phyloP scores from a whole-genome alignment of 2,329 filamentous ascomycete genomes.

The Venturia carpophila region DNA sequence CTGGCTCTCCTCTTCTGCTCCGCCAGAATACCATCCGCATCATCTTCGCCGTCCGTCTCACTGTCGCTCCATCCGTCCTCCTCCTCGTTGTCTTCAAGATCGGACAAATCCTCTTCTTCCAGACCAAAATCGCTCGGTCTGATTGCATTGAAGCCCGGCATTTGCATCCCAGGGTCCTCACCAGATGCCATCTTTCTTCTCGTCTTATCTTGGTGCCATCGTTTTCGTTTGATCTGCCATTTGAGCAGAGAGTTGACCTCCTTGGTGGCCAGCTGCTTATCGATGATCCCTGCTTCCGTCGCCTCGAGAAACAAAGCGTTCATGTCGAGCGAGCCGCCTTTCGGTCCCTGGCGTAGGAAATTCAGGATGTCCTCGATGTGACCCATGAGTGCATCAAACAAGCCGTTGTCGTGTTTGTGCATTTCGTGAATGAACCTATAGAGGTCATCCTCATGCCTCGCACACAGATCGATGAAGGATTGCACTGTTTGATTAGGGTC shows the following conservation, averaged over 20 bases:
- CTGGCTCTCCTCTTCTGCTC: constrained; percentile 72
- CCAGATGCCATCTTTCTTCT: constrained; percentile 88
- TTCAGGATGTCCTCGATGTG: constrained; percentile 96
- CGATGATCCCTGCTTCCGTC: constrained; percentile 56
- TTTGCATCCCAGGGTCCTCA: constrained; percentile 33
- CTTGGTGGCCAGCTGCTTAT: constrained; percentile 61
- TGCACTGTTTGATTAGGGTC: constrained; percentile 98
- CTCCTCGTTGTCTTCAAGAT: constrained; percentile 66
- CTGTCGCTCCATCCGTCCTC: constrained; percentile 63
- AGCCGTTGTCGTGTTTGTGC: constrained; percentile 89
- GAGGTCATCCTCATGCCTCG: constrained; percentile 90
- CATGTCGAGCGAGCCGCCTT: constrained; percentile 75
- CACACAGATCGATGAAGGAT: constrained; percentile 93
- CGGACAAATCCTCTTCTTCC: constrained; percentile 73
- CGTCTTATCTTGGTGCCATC: constrained; percentile 97
- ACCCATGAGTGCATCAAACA: constrained; percentile 92
- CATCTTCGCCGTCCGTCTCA: constrained; percentile 43
- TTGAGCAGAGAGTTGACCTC: constrained; percentile 83
- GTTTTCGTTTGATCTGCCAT: constrained; percentile 93
- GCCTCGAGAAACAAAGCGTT: constrained; percentile 86
- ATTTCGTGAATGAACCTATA: constrained; percentile 99
- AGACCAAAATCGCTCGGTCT: constrained; percentile 82
- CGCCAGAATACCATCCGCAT: constrained; percentile 77
- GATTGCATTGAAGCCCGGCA: constrained; percentile 54
- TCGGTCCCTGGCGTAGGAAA: constrained; percentile 79